These are phyloP conservation scores for Starmera caribaea DNA, from an alignment of 805 yeast species.

Conservation along the genomic window DNA sequence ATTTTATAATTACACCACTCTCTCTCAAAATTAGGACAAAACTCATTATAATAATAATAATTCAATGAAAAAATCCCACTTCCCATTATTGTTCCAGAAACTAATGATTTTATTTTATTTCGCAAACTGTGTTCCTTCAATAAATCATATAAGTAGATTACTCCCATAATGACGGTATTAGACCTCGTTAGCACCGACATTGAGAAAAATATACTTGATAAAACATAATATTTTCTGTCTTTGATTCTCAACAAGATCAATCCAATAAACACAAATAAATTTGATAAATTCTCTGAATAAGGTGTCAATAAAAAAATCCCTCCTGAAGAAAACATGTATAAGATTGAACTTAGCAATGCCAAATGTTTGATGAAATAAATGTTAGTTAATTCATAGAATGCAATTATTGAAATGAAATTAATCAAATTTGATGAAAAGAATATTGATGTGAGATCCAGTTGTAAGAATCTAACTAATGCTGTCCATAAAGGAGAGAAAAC, in stretches of 20 bases:
- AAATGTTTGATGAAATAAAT: constrained; percentile 19
- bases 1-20: constrained; percentile 63
- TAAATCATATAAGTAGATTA: constrained; percentile 53
- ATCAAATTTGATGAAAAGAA: constrained; percentile 30
- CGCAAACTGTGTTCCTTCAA: constrained; percentile 8
- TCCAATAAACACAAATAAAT: constrained; percentile 49
- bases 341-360: constrained; percentile 28
- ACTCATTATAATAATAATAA: constrained; percentile 40
- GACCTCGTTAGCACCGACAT: constrained; percentile 59
- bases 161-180: constrained; percentile 68
- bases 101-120: constrained; percentile 20
- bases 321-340: constrained; percentile 62
- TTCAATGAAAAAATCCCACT: constrained; percentile 36
- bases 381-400: constrained; percentile 41
- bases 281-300: constrained; percentile 70
- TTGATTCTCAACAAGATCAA: constrained; percentile 33
- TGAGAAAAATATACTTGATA: constrained; percentile 33
- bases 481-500: constrained; percentile 83
- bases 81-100: constrained; percentile 51
- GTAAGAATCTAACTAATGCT: constrained; percentile 25
- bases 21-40: constrained; percentile 57
- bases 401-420: constrained; percentile 39
- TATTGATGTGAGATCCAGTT: no score
- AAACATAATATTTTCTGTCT: constrained; percentile 3
- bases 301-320: constrained; percentile 69